These are phyloP conservation scores for Capronia americana DNA, from an alignment of 2,329 filamentous ascomycete genomes.

Conservation along the genomic window DNA sequence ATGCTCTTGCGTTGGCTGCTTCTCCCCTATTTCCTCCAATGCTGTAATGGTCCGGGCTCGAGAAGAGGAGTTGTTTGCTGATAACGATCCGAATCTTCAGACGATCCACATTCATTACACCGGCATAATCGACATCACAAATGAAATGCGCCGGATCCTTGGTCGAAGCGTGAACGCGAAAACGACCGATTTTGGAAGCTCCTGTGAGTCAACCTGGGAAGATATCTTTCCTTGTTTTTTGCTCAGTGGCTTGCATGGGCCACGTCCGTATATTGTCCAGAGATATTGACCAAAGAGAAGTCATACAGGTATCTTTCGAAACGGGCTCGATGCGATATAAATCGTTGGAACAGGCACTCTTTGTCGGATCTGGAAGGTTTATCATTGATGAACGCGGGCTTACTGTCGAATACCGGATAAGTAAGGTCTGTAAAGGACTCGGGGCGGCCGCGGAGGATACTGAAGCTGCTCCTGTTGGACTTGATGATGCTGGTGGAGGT, in stretches of 20 bases:
- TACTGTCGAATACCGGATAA: slow-evolving; percentile 52
- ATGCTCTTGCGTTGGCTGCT: slow-evolving; percentile 26
- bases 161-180: slow-evolving; percentile 43
- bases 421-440: slow-evolving; percentile 36
- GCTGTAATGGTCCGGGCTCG: too few relatives aligned
- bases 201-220: slow-evolving; percentile 45
- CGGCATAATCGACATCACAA: slow-evolving; percentile 47
- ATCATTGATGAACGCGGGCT: slow-evolving; percentile 37
- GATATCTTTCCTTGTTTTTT: background rate
- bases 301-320: slow-evolving; percentile 49
- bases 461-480: background rate
- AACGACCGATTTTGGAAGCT: slow-evolving; percentile 49
- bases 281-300: slow-evolving; percentile 32
- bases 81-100: slow-evolving; percentile 29
- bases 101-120: slow-evolving; percentile 51
- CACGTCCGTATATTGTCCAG: background rate
- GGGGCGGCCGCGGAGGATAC: slow-evolving; percentile 5
- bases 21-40: background rate
- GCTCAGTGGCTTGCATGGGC: background rate
- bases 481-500: background rate
- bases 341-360: slow-evolving; percentile 49
- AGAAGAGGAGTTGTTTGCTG: background rate
- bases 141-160: slow-evolving; percentile 46
- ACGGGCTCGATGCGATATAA: slow-evolving; percentile 53
- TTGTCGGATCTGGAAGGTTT: slow-evolving; percentile 51